These are phyloP conservation scores for Chlorella vulgaris DNA, from an alignment of 139 green algal species.

Conservation along the genomic window DNA sequence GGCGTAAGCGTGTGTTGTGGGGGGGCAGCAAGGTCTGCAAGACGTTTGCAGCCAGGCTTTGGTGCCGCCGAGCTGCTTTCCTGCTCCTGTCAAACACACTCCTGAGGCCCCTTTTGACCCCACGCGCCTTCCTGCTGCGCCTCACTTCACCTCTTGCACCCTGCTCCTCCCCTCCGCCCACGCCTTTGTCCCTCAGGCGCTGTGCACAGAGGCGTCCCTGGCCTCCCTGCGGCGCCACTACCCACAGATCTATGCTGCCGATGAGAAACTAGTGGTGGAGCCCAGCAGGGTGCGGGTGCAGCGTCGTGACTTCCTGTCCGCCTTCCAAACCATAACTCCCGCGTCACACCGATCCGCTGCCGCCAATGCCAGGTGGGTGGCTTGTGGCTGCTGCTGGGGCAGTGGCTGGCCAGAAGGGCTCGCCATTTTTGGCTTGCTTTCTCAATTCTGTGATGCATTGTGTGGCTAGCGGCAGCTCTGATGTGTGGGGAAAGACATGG, in stretches of 20 bases:
- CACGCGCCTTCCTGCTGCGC: not conserved
- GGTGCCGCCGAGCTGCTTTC: too few species aligned
- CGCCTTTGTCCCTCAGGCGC: too few species aligned
- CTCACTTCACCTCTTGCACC: not conserved
- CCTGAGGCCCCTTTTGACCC: too few species aligned
- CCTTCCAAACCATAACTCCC: conserved; percentile 80
- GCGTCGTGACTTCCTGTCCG: conserved; percentile 81
- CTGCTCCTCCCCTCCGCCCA: too few species aligned
- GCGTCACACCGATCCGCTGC: conserved; percentile 71
- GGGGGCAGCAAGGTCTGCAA: too few species aligned
- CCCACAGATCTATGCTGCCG: conserved; percentile 88
- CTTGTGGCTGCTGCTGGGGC: not conserved
- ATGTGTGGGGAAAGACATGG: too few species aligned
- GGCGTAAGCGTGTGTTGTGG: too few species aligned
- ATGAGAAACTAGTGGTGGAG: conserved; percentile 83
- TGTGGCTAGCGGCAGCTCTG: not conserved
- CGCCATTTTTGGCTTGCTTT: not conserved
- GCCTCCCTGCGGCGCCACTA: conserved; percentile 85
- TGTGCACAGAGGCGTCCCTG: conserved; percentile 93
- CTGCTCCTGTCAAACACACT: too few species aligned
- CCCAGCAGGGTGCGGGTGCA: conserved; percentile 39
- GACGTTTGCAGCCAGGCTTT: too few species aligned
- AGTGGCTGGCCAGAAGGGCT: not conserved
- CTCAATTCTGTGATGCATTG: not conserved
- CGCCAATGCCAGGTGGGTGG: conserved; percentile 10